A percentile compares a stretch with the other conserved stretches of the same genome.
Evolutionary conservation across 352 stramenopile genomes (phyloP).

Genomic region (Pythium dissotocum): DNA sequence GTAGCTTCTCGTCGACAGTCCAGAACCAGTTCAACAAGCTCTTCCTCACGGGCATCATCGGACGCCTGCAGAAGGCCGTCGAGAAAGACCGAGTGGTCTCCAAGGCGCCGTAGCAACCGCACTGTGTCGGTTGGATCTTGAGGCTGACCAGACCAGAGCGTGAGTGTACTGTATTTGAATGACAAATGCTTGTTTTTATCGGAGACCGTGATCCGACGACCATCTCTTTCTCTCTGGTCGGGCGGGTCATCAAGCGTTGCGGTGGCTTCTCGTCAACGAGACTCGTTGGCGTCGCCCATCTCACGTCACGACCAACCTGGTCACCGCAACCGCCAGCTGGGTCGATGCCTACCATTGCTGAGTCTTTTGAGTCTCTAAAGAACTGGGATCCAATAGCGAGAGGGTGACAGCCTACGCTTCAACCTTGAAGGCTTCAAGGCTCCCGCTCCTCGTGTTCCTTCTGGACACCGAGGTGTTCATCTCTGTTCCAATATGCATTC

Average conservation of each 20-base stretch:
- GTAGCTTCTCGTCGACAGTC: constrained; percentile 18
- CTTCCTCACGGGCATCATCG: constrained; percentile 28
- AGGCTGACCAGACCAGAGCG: neutral
- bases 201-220: constrained; percentile 2
- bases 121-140: neutral
- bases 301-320: neutral
- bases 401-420: neutral
- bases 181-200: neutral
- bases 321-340: neutral
- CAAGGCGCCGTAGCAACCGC: neutral
- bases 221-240: neutral
- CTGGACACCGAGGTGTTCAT: neutral
- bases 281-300: neutral
- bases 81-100: neutral
- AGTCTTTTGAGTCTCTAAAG: neutral
- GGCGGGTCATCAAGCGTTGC: constrained; percentile 2
- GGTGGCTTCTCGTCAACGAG: neutral
- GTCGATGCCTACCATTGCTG: neutral
- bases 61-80: constrained; percentile 28
- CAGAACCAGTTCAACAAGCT: constrained; percentile 25
- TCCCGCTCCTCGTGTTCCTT: neutral
- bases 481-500: constrained; percentile 3
- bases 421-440: neutral
- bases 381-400: neutral
- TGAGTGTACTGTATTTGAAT: neutral